These are phyloP conservation scores for Caryopteris hybrid DNA, from an alignment of 305 asterid genomes.

Conservation along the genomic window DNA sequence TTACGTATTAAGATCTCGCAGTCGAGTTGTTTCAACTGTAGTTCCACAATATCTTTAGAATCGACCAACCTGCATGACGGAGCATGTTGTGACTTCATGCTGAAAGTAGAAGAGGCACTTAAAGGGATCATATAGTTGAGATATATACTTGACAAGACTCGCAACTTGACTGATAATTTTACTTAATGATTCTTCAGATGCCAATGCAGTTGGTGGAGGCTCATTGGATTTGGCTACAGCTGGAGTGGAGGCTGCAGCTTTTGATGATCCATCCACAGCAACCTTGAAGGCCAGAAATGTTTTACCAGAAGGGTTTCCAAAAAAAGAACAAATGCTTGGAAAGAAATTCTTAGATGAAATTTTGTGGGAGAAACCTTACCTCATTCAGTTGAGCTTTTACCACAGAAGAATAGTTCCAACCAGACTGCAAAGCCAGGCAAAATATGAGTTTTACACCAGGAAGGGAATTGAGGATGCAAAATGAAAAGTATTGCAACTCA, in stretches of 20 bases:
- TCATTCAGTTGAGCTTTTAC: constrained; percentile 55
- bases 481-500: not conserved
- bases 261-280: constrained; percentile 51
- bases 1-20: constrained; percentile 73
- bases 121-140: constrained; percentile 14
- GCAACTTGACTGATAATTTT: constrained; percentile 68
- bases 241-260: constrained; percentile 34
- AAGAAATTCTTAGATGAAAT: constrained; percentile 25
- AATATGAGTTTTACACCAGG: constrained; percentile 10
- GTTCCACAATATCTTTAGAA: constrained; percentile 79
- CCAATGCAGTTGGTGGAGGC: constrained; percentile 32
- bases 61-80: constrained; percentile 68
- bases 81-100: constrained; percentile 1
- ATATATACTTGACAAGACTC: constrained; percentile 64
- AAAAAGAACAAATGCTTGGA: constrained; percentile 19
- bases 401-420: constrained; percentile 38
- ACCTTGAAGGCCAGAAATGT: constrained; percentile 56
- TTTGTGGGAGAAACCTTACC: constrained; percentile 39
- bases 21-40: constrained; percentile 63
- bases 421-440: constrained; percentile 49
- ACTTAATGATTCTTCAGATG: constrained; percentile 63
- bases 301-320: constrained; percentile 29
- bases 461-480: not conserved
- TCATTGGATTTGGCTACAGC: constrained; percentile 38
- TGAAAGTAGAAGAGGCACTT: constrained; percentile 5